Percentiles rank a stretch among this genome's conserved stretches.
Conservation (phyloP, 2,329 filamentous ascomycete genomes). For the Mariannaea sp. region DNA sequence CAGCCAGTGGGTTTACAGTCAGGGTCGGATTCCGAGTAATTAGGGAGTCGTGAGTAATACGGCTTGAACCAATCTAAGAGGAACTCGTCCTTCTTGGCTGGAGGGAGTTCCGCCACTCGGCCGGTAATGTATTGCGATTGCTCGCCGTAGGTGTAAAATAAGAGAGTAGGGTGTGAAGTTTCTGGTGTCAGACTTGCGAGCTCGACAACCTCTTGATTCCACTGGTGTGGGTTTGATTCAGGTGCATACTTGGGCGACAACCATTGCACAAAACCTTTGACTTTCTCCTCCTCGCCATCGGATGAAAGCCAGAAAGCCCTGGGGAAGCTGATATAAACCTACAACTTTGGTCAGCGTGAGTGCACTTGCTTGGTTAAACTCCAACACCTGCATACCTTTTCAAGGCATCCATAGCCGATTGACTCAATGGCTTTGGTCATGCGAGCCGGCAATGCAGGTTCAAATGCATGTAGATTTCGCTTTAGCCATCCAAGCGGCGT, state of each 20-base stretch:
- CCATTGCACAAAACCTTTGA: conserved; percentile 77
- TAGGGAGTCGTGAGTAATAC: conserved; percentile 76
- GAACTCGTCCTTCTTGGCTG: conserved; percentile 55
- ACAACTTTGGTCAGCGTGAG: conserved; percentile 4
- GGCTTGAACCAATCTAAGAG: conserved; percentile 73
- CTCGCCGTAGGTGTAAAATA: conserved; percentile 79
- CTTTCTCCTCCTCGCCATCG: conserved; percentile 47
- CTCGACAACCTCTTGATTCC: conserved; percentile 79
- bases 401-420: conserved; percentile 72
- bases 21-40: conserved; percentile 59
- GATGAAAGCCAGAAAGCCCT: conserved; percentile 70
- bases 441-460: conserved; percentile 61
- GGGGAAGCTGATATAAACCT: conserved; percentile 72
- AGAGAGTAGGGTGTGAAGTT: conserved; percentile 75
- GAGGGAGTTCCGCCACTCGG: conserved; percentile 47
- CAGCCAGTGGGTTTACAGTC: conserved; percentile 67
- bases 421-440: conserved; percentile 65
- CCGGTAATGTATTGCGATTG: conserved; percentile 61
- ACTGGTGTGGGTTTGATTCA: conserved; percentile 64
- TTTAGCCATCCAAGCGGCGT: conserved; percentile 72
- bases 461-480: conserved; percentile 61
- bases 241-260: conserved; percentile 70
- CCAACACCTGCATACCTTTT: conserved; percentile 58
- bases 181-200: conserved; percentile 66
- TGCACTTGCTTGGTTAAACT: neutral